Base-by-base conservation (phyloP, 2,329 filamentous ascomycete species). In the Verticillium albo-atrum region DNA sequence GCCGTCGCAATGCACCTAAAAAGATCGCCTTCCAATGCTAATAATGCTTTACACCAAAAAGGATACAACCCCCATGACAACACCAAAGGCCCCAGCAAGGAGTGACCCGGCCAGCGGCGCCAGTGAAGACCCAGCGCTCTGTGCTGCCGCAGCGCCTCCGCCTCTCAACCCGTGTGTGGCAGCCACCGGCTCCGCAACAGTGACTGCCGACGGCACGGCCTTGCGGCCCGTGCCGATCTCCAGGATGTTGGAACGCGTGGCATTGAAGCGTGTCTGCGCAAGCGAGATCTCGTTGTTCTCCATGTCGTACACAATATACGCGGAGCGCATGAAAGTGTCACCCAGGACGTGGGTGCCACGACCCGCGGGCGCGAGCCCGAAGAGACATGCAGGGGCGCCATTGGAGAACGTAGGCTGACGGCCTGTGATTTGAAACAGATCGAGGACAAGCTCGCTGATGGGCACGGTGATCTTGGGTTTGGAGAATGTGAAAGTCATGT, bases 251-350 rank as follows among this genome's bases (percentile, higher is more conserved):
- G 76, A 77, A 17, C 67, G 61, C 0, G 81, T 81, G 4, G 80
- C 75, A 68, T 89, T 84, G 71, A 86, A 87, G 56, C 79, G 82
- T 20, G 88, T 88, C 71, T 82, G 82, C 0, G 62, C 89, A 32
- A 92, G 74, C 2, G 86, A 88, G 64, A 92, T 86, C 72, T 89
- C 79, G 69, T 91, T 86, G 71, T 89, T 90, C 28, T 79, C 83
- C 25, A 91, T 77, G 69, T 92, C 89, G 69, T 90, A 92, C 12
- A 92, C 89, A 15, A 91, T 82, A 65, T 92, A 92, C 0, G 89
- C 89, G 35, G 86, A 89, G 54, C 89, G 80, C 58, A 92, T 76
- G 71, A 92, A 92, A 0, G 89, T 90, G 68, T 92, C 89, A 17
- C 89, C 89, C 28, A 64, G 27, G 14, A 92, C 75, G 70, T 89